Evolutionary conservation across 164 flowering plant species (phyloP), one percentile per base, ranked within the genome.

Genomic region (Liquidambar formosana): DNA sequence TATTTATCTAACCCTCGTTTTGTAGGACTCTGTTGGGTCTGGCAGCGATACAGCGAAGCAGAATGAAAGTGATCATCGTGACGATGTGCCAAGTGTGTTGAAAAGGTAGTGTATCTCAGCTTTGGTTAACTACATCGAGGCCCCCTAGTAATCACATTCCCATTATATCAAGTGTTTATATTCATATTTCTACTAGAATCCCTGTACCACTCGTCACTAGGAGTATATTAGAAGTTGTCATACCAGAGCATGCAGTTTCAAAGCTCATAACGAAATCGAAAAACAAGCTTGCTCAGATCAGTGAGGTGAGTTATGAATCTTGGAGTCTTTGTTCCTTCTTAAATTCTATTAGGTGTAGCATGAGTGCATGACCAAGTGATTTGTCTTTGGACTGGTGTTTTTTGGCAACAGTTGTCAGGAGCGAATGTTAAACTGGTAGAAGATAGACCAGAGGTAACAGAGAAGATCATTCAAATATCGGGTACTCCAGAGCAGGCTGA

Each of bases 401-500:
- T 44, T 8, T 63, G 48, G 60, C 9, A 44, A 72, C 87, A 96
- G 99, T 77, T 91, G 74, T 93, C 99, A 14, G 98, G 96, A 76
- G 99, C 97, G 25, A 92, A 66, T 58, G 88, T 93, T 38, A 86
- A 72, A 59, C 84, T 92, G 47, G 76, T 93, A 18, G 97, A 93
- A 66, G 91, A 88, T 76, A 71, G 76, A 65, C 81, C 91, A 43
- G 98, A 89, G 21, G 75, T 10, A 41, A 77, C 89, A 12, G 86
- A 90, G 69, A 93, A 86, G 74, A 72, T 81, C 23, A 88, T 96
- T 69, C 89, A 86, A 72, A 92, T 96, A 82, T 86, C 98, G 0
- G 99, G 99, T 25, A 80, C 92, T 58, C 99, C 95, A 23, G 99
- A 96, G 78, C 98, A 96, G 79, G 88, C 89, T n/a, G 98, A 90